These are phyloP conservation scores for Proliferodiscus dingleyae DNA, from an alignment of 2,329 filamentous ascomycete species.

Conservation along the genomic window DNA sequence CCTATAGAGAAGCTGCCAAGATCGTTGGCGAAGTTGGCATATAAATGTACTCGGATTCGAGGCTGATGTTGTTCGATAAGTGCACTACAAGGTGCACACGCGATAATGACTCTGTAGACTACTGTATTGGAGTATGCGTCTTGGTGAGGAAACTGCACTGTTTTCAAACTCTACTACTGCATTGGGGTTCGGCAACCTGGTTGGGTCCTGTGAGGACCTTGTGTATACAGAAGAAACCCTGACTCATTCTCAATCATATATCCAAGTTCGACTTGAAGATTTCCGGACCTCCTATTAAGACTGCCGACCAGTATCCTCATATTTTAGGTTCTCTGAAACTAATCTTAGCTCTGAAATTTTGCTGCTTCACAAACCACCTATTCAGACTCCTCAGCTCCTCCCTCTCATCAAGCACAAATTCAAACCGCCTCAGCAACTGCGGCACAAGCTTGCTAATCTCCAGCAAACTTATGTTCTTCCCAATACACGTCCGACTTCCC, in stretches of 20 bases:
- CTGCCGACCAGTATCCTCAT: too few relatives aligned
- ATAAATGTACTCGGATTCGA: slow-evolving; percentile 13
- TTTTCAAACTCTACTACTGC: slow-evolving; percentile 14
- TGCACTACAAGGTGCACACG: slow-evolving; percentile 11
- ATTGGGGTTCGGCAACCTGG: slow-evolving; percentile 1
- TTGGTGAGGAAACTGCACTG: slow-evolving; percentile 7
- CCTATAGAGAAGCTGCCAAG: slow-evolving; percentile 95
- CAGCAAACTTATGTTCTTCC: slow-evolving; percentile 39
- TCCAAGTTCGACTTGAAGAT: too few relatives aligned
- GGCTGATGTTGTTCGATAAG: slow-evolving; percentile 12
- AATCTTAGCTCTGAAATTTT: slow-evolving; percentile 23
- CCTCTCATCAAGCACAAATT: slow-evolving; percentile 23
- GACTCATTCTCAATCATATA: not conserved
- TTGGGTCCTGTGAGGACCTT: slow-evolving; percentile 11
- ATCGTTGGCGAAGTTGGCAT: slow-evolving; percentile 96
- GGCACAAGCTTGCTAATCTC: slow-evolving; percentile 42
- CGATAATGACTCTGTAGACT: slow-evolving; percentile 23
- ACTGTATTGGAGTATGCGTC: slow-evolving; percentile 21
- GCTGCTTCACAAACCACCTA: slow-evolving; percentile 29
- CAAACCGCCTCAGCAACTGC: slow-evolving; percentile 29
- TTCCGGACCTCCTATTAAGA: too few relatives aligned
- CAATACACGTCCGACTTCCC: slow-evolving; percentile 40
- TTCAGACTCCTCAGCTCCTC: slow-evolving; percentile 17
- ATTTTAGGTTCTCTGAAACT: not conserved
- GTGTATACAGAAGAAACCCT: slow-evolving; percentile 11